Evolutionary conservation across 2,329 filamentous ascomycete species (phyloP), one percentile per base, ranked within the genome.

Genomic region (Zymoseptoria crescenta): DNA sequence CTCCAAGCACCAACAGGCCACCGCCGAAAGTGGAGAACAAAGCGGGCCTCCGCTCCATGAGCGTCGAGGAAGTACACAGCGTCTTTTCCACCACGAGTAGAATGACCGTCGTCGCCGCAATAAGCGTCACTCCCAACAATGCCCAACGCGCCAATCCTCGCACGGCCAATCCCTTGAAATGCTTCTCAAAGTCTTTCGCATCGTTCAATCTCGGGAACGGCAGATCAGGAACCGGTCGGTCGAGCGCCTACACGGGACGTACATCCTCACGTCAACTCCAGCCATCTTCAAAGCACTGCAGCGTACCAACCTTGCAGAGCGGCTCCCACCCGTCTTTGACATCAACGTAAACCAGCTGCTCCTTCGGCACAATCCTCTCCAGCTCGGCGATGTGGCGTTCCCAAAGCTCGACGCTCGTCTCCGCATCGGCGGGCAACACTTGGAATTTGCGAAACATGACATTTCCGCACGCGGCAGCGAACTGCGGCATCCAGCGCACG

Each of bases 311-410:
- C 6, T 62, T 52, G 59, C 69, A 70, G 8, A 72, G 51, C 10
- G 65, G 66, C 48, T 60, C 58, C 69, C 69, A 73, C 8, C 66
- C 66, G 52, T 64, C 60, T 9, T 66, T 57, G 16, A 66, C 35
- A 50, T 62, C 54, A 28, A 66, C 59, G 41, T 66, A 63, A 5
- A 72, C 57, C 29, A 60, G 24, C 29, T 52, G 52, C 8, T 57
- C 55, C 45, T 51, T 54, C 13, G 58, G 55, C 29, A 60, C 55
- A 24, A 24, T 55, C 29, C 50, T 45, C 41, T 52, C 29, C 16
- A 60, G 30, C 19, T 55, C 49, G 4, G 35, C 30, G 19, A 50
- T 20, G 54, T 60, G 58, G 10, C 51, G 8, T 6, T 56, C 54
- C 52, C 52, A 55, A 4, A 51, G 20, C 2, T 8, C 29, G 5